Evolutionary conservation across 495 filamentous ascomycete species (phyloP).

Genomic region (Hamigera avellanea): DNA sequence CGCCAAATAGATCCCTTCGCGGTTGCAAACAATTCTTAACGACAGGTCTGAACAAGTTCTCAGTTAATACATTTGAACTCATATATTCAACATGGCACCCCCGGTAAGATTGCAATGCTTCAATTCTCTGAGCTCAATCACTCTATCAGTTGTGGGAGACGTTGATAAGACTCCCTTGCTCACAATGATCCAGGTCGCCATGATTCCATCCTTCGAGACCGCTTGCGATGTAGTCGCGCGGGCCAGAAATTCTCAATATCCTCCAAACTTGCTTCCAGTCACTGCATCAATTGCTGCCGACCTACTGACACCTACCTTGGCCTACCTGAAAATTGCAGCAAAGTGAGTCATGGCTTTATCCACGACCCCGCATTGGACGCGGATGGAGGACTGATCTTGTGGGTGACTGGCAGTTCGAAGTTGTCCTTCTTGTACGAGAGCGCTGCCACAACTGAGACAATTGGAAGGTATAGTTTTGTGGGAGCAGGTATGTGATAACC

Average conservation of each 20-base stretch:
- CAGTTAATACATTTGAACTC: no score
- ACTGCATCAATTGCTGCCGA: constrained; percentile 82
- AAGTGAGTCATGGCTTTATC: constrained; percentile 40
- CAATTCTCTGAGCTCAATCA: no score
- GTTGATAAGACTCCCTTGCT: no score
- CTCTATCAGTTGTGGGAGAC: no score
- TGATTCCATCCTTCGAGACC: constrained; percentile 31
- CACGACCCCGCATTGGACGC: neutral
- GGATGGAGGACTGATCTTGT: constrained; percentile 6
- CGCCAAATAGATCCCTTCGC: no score
- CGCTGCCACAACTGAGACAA: constrained; percentile 78
- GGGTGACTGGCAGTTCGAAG: constrained; percentile 22
- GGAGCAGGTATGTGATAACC: constrained; percentile 52
- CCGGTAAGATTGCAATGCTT: no score
- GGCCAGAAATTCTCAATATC: constrained; percentile 34
- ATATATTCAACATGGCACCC: constrained; percentile 19
- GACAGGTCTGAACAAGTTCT: no score
- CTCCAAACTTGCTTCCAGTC: constrained; percentile 77
- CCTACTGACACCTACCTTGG: constrained; percentile 79
- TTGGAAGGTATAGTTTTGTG: constrained; percentile 90
- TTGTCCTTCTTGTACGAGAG: constrained; percentile 82
- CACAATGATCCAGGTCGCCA: constrained; percentile 19
- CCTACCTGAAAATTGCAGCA: constrained; percentile 78
- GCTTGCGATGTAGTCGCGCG: constrained; percentile 40
- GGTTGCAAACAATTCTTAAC: no score